Conservation (phyloP, 2,329 filamentous ascomycete genomes). For the Aspergillus vadensis region DNA sequence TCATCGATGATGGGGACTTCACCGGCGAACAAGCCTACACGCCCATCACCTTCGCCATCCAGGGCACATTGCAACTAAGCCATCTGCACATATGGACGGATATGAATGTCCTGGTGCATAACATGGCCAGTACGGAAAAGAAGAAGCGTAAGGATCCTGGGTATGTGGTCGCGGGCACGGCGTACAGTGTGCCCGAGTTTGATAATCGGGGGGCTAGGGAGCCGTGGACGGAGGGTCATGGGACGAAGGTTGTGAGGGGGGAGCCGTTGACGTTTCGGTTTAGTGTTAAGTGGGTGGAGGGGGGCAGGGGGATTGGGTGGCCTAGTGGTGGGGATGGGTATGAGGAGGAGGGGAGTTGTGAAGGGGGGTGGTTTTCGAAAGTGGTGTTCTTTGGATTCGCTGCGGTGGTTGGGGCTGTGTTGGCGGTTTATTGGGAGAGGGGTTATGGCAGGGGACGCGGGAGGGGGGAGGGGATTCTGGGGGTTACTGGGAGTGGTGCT, state of each 20-base stretch:
- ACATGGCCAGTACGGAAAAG: slow-evolving; percentile 30
- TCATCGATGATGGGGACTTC: slow-evolving; percentile 45
- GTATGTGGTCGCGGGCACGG: slow-evolving; percentile 81
- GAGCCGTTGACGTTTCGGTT: slow-evolving; percentile 79
- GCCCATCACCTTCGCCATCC: slow-evolving; percentile 83
- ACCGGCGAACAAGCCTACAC: slow-evolving; percentile 52
- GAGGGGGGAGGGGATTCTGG: slow-evolving; percentile 53
- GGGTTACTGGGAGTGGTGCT: slow-evolving; percentile 40
- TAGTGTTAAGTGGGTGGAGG: slow-evolving; percentile 72
- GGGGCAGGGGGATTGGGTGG: slow-evolving; percentile 42
- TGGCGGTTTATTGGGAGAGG: slow-evolving; percentile 43
- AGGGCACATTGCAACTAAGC: slow-evolving; percentile 82
- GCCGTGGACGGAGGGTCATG: slow-evolving; percentile 52
- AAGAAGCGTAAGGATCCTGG: slow-evolving; percentile 54
- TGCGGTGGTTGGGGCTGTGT: slow-evolving; percentile 37
- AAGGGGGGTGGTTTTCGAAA: slow-evolving; percentile 30
- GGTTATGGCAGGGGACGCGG: slow-evolving; percentile 30
- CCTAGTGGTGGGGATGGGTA: slow-evolving; percentile 18
- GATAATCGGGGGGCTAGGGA: slow-evolving; percentile 54
- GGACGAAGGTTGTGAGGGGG: slow-evolving; percentile 75
- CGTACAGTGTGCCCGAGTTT: slow-evolving; percentile 78
- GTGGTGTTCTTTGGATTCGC: slow-evolving; percentile 41
- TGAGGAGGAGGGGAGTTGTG: slow-evolving; percentile 1
- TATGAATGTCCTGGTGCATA: slow-evolving; percentile 84
- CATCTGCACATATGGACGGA: slow-evolving; percentile 89